Evolutionary conservation across 1,284 basidiomycete genomes (phyloP), one percentile per base, ranked within the genome.

Genomic region (Sporisorium exsertum): DNA sequence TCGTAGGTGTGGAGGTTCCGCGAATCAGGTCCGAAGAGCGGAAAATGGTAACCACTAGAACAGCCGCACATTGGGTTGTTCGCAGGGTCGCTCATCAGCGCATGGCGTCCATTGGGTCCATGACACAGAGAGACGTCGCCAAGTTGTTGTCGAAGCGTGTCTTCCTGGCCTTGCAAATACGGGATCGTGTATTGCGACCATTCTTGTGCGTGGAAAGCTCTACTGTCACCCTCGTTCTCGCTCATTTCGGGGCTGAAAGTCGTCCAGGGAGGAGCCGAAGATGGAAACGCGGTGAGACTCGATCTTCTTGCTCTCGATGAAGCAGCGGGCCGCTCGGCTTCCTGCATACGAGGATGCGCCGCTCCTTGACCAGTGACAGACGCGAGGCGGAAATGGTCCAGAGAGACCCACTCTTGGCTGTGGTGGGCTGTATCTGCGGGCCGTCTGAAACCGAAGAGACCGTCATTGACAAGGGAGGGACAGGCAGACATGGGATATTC

Each of bases 51-150:
- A 8, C 40, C 15, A 3, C 45, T 20, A 24, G 43, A 18, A 12
- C 35, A 26, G 2, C 64, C 57, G 64, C 69, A 72, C 51, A 63
- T 63, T 6, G 63, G 56, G n/a, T 63, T 63, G 5, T 33, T 37
- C 2, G 18, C 22, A 2, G 55, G 1, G 5, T 45, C 55, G 12
- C 43, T 24, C 3, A 32, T n/a, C 8, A 29, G 3, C 5, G 22
- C 12, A 2, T 35, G 37, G 35, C 27, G 32, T 10, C 20, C 64
- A 29, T 1, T 16, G 20, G 32, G 20, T 12, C 37, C 52, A 10
- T 50, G 2, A 27, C 37, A 52, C 37, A 49, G 20, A 35, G 49
- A 43, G 16, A 20, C 42, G 24, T 46, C 58, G 15, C 27, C n/a
- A 18, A 50, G 18, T 20, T 46, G 27, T 7, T 50, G 20, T 15